A percentile compares a stretch with the other conserved stretches of the same genome.
These are phyloP conservation scores for Kwoniella sp. DNA, from an alignment of 768 basidiomycete species.

Conservation along the genomic window DNA sequence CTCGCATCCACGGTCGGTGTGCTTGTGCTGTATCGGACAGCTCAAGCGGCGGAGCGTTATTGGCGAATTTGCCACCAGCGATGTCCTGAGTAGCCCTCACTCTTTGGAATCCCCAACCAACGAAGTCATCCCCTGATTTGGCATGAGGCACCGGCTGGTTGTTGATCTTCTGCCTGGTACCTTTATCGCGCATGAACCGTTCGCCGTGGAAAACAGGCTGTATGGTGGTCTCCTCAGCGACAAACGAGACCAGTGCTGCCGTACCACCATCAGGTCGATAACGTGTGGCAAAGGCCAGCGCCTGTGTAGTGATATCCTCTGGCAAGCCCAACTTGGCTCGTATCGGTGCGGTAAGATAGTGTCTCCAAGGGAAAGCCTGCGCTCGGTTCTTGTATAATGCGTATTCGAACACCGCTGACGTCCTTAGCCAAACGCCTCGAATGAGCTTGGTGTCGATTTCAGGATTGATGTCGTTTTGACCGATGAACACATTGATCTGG, in stretches of 20 bases:
- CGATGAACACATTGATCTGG: slow-evolving; percentile 64
- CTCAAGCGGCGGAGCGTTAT: slow-evolving; percentile 26
- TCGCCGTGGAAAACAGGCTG: slow-evolving; percentile 46
- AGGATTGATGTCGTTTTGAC: slow-evolving; percentile 77
- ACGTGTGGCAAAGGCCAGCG: slow-evolving; percentile 31
- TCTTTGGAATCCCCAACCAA: slow-evolving; percentile 32
- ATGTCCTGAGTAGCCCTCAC: background rate
- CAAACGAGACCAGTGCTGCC: slow-evolving; percentile 28
- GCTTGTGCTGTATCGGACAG: slow-evolving; percentile 32
- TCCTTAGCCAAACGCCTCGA: slow-evolving; percentile 41
- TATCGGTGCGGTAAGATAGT: slow-evolving; percentile 19
- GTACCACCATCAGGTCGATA: slow-evolving; percentile 17
- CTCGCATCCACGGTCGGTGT: slow-evolving; percentile 19
- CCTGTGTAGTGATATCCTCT: slow-evolving; percentile 44
- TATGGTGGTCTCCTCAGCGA: slow-evolving; percentile 30
- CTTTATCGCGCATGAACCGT: slow-evolving; percentile 22
- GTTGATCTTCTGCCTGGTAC: slow-evolving; percentile 12
- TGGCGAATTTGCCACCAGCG: slow-evolving; percentile 19
- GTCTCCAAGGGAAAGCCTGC: slow-evolving; percentile 31
- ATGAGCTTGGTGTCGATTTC: slow-evolving; percentile 57
- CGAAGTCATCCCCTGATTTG: slow-evolving; percentile 14
- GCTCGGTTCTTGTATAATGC: slow-evolving; percentile 32
- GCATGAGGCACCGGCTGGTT: slow-evolving; percentile 1
- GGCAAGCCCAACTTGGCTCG: slow-evolving; percentile 43
- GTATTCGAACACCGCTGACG: slow-evolving; percentile 29